phyloP scores from a whole-genome alignment of 352 stramenopile species.

The Globisporangium polare region DNA sequence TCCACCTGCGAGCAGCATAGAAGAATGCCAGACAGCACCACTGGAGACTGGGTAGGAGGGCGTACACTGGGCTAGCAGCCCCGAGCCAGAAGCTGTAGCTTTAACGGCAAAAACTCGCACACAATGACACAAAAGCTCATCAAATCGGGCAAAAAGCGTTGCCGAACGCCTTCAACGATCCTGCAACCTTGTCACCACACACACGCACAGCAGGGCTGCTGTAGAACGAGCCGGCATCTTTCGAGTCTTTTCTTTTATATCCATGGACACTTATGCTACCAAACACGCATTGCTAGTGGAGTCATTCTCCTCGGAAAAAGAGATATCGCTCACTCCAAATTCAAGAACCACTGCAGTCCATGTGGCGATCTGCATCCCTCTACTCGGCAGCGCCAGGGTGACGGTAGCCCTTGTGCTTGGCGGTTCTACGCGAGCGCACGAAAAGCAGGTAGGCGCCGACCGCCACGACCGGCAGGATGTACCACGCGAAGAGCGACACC shows the following conservation, averaged over 20 bases:
- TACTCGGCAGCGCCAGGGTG: constrained; percentile 5
- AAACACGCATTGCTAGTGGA: not conserved
- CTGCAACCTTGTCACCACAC: too few species aligned
- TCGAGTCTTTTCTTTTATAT: not conserved
- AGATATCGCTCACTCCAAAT: not conserved
- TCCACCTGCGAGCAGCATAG: constrained; percentile 4
- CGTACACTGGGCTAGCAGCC: too few species aligned
- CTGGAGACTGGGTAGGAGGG: too few species aligned
- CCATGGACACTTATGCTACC: not conserved
- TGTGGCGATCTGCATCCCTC: not conserved
- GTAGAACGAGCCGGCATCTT: too few species aligned
- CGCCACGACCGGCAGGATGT: constrained; percentile 63
- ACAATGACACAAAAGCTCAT: too few species aligned
- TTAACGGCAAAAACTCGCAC: too few species aligned
- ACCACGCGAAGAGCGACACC: constrained; percentile 78
- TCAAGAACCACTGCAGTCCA: not conserved
- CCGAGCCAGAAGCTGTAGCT: too few species aligned
- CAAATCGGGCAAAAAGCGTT: too few species aligned
- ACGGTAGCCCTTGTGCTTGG: constrained; percentile 15
- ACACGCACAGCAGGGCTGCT: too few species aligned
- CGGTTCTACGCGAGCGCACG: constrained; percentile 34
- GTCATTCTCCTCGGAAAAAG: too few species aligned
- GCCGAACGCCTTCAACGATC: too few species aligned
- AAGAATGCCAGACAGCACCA: too few species aligned
- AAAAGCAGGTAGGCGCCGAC: constrained; percentile 69